These are phyloP conservation scores for Mycena rosella DNA, from an alignment of 768 basidiomycete genomes.

Conservation along the genomic window DNA sequence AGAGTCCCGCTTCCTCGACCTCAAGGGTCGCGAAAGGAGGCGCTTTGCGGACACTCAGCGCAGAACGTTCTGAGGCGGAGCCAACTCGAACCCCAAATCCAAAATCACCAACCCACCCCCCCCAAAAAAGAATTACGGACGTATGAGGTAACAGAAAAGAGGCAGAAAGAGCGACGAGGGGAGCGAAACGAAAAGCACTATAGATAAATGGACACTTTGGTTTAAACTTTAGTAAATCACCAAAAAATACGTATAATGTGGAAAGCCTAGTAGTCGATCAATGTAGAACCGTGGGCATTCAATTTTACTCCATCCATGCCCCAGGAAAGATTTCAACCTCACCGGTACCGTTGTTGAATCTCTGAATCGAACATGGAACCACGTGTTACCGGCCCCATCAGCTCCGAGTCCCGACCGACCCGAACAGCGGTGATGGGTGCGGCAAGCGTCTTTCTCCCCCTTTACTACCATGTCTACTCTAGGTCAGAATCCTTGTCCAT, in stretches of 20 bases:
- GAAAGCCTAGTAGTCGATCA: neutral
- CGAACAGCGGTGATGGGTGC: no score
- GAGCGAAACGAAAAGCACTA: neutral
- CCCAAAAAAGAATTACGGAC: no score
- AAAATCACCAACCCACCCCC: no score
- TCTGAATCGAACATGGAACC: neutral
- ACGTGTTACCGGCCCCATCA: neutral
- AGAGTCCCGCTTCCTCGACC: no score
- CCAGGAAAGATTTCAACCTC: no score
- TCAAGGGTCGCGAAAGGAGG: neutral
- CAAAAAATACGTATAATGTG: neutral
- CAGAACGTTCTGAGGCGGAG: neutral
- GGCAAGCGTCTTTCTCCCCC: neutral
- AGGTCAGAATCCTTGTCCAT: neutral
- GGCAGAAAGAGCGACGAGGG: neutral
- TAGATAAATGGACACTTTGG: no score
- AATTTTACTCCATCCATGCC: no score
- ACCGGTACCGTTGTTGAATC: no score
- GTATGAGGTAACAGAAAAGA: neutral
- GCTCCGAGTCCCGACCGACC: neutral
- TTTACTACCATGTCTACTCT: constrained; percentile 27
- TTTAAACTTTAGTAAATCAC: neutral
- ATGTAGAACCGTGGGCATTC: no score
- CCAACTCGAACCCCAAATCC: neutral
- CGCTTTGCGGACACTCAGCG: neutral